Percentiles rank a stretch among this genome's conserved stretches.
Conservation (phyloP, 129 eudicot genomes). For the Silybum marianum region DNA sequence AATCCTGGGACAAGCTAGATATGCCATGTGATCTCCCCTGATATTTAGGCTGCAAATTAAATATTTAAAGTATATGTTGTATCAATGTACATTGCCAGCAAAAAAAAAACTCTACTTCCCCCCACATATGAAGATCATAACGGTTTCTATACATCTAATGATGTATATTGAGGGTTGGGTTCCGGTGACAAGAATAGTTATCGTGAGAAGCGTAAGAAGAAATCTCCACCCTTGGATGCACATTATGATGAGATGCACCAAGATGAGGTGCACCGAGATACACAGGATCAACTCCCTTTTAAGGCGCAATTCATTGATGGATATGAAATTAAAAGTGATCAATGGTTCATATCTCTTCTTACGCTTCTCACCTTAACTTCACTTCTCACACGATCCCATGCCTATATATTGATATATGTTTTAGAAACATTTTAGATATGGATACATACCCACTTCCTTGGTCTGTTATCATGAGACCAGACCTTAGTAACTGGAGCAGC, state of each 20-base stretch:
- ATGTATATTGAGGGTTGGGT: background rate
- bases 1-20: constrained; percentile 93
- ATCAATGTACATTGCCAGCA: background rate
- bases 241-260: too few species aligned
- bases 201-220: too few species aligned
- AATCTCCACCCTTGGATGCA: too few species aligned
- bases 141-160: background rate
- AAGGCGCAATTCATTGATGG: too few species aligned
- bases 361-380: too few species aligned
- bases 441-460: constrained; percentile 44
- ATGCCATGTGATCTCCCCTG: constrained; percentile 83
- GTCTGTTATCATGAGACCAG: constrained; percentile 38
- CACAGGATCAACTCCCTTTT: too few species aligned
- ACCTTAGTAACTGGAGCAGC: constrained; percentile 58
- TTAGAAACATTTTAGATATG: background rate
- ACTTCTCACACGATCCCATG: too few species aligned
- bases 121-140: background rate
- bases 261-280: too few species aligned
- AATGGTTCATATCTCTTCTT: too few species aligned
- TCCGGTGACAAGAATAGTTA: too few species aligned
- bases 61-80: background rate
- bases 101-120: background rate
- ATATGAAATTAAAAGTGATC: too few species aligned
- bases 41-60: constrained; percentile 4
- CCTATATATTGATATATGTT: constrained; percentile 6